phyloP scores from a whole-genome alignment of 441 rosid genomes.

The Erodium texanum region DNA sequence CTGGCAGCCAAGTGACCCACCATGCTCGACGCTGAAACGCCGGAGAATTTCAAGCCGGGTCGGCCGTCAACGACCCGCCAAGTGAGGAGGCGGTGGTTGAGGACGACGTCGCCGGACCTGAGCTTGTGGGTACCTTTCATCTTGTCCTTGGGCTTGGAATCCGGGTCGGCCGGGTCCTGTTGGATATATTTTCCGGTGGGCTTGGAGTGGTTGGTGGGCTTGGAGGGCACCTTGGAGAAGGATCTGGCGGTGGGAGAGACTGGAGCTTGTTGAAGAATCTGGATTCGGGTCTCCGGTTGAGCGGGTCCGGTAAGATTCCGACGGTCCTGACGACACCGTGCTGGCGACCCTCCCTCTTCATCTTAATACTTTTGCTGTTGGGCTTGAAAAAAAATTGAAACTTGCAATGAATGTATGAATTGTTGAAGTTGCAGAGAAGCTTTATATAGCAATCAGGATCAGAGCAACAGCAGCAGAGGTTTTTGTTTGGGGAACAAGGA shows the following conservation, averaged over 20 bases:
- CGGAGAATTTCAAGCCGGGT: neutral
- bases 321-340: no score
- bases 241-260: neutral
- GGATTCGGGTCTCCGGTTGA: no score
- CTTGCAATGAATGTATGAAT: no score
- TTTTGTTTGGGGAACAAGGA: no score
- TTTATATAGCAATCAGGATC: no score
- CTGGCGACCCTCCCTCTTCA: no score
- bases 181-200: neutral
- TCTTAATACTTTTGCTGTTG: no score
- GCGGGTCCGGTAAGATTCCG: no score
- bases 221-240: neutral
- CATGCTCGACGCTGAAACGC: neutral
- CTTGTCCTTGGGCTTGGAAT: neutral
- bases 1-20: no score
- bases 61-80: neutral
- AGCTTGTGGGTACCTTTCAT: neutral
- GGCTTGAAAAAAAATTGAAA: no score
- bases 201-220: slow-evolving; percentile 3
- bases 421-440: no score
- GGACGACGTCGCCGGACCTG: neutral
- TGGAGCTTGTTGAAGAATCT: neutral
- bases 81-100: slow-evolving; percentile 3
- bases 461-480: no score
- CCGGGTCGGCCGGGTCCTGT: neutral